Evolutionary conservation across 805 yeast species (phyloP).

Genomic region (Dipodascopsis uninucleata): DNA sequence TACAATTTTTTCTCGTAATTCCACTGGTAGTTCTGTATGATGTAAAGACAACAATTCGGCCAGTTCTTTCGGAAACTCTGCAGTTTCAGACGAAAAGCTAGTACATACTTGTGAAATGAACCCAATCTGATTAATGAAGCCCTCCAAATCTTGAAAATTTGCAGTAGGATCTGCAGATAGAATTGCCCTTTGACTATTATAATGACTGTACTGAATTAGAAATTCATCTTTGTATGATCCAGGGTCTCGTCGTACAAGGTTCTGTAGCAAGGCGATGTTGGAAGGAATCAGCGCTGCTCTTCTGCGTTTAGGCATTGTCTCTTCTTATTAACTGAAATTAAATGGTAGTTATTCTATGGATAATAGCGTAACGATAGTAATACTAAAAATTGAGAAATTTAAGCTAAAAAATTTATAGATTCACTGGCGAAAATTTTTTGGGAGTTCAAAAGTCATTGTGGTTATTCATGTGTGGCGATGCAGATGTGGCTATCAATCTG

Average conservation of each 20-base stretch:
- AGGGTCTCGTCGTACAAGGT: conserved; percentile 90
- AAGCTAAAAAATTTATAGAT: too few relatives aligned
- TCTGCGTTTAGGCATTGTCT: conserved; percentile 71
- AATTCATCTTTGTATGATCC: conserved; percentile 92
- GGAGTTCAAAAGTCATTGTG: too few relatives aligned
- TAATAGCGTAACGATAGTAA: too few relatives aligned
- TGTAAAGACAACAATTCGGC: conserved; percentile 63
- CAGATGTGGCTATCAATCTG: too few relatives aligned
- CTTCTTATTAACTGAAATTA: neutral
- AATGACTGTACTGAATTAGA: conserved; percentile 86
- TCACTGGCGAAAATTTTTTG: too few relatives aligned
- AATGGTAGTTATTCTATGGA: too few relatives aligned
- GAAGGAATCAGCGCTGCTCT: conserved; percentile 93
- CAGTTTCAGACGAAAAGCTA: conserved; percentile 87
- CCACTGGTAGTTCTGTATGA: conserved; percentile 79
- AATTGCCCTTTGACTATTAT: conserved; percentile 84
- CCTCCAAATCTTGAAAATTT: conserved; percentile 54
- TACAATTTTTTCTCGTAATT: conserved; percentile 83
- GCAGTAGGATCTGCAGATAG: conserved; percentile 66
- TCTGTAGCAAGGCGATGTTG: conserved; percentile 85
- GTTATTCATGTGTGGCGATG: too few relatives aligned
- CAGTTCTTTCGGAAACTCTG: conserved; percentile 76
- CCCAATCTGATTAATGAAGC: conserved; percentile 79
- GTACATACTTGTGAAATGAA: conserved; percentile 88
- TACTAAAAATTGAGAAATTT: too few relatives aligned